phyloP scores from a whole-genome alignment of 345 rosid species.

The Carallia pectinifolia region DNA sequence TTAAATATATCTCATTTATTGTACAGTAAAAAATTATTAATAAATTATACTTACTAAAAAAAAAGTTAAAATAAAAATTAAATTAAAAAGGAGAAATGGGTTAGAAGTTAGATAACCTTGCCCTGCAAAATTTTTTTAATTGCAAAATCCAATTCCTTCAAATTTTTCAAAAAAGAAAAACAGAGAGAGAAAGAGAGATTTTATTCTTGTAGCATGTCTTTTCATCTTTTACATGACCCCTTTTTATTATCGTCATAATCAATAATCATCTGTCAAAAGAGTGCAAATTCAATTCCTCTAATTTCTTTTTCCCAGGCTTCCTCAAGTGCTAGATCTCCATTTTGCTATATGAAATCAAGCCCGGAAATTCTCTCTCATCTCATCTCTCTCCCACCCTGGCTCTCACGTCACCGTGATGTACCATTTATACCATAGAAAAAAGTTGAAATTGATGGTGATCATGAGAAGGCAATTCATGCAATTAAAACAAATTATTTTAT shows the following conservation, averaged over 20 bases:
- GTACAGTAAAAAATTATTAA: too few species aligned
- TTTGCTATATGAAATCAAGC: neutral
- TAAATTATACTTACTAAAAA: too few species aligned
- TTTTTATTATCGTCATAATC: constrained; percentile 18
- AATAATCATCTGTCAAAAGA: constrained; percentile 2
- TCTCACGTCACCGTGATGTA: neutral
- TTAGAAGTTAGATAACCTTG: constrained; percentile 19
- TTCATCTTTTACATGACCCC: neutral
- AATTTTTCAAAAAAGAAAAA: too few species aligned
- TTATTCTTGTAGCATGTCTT: constrained; percentile 16
- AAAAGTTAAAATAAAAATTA: neutral
- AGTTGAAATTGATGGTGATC: neutral
- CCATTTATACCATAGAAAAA: neutral
- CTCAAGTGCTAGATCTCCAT: neutral
- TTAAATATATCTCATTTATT: too few species aligned
- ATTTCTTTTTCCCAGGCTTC: neutral
- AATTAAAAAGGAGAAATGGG: constrained; percentile 7
- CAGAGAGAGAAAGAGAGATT: constrained; percentile 3
- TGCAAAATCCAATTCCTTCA: neutral
- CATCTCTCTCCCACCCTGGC: neutral
- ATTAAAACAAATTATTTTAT: too few species aligned
- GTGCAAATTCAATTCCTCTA: constrained; percentile 14
- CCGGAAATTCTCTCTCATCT: neutral
- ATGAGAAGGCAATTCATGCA: too few species aligned
- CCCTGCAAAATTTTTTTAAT: constrained; percentile 38